These are phyloP conservation scores for Picocystis salinarum DNA, from an alignment of 139 green algal genomes.

Conservation along the genomic window DNA sequence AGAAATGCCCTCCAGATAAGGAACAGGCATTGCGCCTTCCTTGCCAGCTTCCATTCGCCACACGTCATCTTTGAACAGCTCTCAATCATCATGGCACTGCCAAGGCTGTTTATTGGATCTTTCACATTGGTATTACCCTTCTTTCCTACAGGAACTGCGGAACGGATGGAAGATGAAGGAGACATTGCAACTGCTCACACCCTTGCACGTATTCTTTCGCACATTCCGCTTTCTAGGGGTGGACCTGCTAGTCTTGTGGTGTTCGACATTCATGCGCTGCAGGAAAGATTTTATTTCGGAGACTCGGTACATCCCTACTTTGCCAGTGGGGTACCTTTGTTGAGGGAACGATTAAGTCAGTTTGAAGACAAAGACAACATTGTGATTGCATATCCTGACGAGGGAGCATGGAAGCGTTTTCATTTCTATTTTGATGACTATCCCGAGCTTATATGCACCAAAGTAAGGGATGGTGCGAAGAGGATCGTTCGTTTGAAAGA, in stretches of 20 bases:
- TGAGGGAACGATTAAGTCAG: constrained; percentile 42
- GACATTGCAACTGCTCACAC: constrained; percentile 77
- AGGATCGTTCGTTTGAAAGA: constrained; percentile 93
- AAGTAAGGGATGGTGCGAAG: constrained; percentile 87
- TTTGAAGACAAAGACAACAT: constrained; percentile 61
- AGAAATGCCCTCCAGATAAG: constrained; percentile 70
- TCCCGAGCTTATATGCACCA: constrained; percentile 92
- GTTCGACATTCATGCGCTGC: constrained; percentile 96
- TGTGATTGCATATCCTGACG: constrained; percentile 93
- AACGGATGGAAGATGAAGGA: constrained; percentile 28
- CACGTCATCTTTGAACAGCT: constrained; percentile 88
- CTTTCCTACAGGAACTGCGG: constrained; percentile 77
- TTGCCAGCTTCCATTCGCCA: constrained; percentile 84
- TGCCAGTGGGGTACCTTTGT: constrained; percentile 80
- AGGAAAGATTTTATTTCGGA: constrained; percentile 98
- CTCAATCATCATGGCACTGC: constrained; percentile 89
- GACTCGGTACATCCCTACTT: constrained; percentile 91
- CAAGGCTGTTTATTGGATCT: constrained; percentile 77
- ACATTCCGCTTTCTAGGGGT: constrained; percentile 76
- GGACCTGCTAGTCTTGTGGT: constrained; percentile 84
- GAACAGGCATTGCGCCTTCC: constrained; percentile 87
- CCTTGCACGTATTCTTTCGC: constrained; percentile 81
- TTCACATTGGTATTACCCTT: constrained; percentile 97
- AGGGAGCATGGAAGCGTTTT: constrained; percentile 96
- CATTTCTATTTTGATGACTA: constrained; percentile 81